Conservation (phyloP, 1,139 yeast genomes). For the Yamadazyma epiphylla region DNA sequence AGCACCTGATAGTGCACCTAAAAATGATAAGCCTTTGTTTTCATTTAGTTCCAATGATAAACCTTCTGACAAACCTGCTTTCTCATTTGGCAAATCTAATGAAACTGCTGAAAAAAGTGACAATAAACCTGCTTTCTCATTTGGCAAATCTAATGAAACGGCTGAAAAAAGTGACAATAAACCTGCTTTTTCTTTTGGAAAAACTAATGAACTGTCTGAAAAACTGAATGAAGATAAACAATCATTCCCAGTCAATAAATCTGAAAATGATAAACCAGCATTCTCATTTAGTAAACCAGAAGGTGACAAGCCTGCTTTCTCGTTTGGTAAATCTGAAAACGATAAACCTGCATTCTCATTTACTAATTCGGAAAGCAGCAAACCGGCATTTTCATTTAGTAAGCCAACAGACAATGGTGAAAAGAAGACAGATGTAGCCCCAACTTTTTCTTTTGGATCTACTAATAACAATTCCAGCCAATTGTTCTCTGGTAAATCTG, state of each 20-base stretch:
- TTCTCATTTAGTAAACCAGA: slow-evolving; percentile 8
- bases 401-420: slow-evolving; percentile 4
- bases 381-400: slow-evolving; percentile 19
- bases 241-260: too few relatives aligned
- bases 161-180: slow-evolving; percentile 4
- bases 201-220: neutral
- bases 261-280: slow-evolving; percentile 12
- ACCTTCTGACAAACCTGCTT: slow-evolving; percentile 4
- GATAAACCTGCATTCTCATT: slow-evolving; percentile 22
- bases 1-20: too few relatives aligned
- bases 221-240: too few relatives aligned
- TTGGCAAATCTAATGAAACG: slow-evolving; percentile 1
- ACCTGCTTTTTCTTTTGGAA: slow-evolving; percentile 18
- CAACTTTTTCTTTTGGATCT: slow-evolving; percentile 13
- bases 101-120: slow-evolving; percentile 1
- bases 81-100: slow-evolving; percentile 1
- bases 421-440: too few relatives aligned
- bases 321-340: slow-evolving; percentile 17
- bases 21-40: slow-evolving; percentile 2
- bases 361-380: too few relatives aligned
- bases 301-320: slow-evolving; percentile 14
- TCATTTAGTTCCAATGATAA: neutral
- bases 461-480: too few relatives aligned
- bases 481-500: too few relatives aligned
- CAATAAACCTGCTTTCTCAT: slow-evolving; percentile 1